phyloP scores from a whole-genome alignment of 805 yeast genomes.

The Isabelozyma heimii region DNA sequence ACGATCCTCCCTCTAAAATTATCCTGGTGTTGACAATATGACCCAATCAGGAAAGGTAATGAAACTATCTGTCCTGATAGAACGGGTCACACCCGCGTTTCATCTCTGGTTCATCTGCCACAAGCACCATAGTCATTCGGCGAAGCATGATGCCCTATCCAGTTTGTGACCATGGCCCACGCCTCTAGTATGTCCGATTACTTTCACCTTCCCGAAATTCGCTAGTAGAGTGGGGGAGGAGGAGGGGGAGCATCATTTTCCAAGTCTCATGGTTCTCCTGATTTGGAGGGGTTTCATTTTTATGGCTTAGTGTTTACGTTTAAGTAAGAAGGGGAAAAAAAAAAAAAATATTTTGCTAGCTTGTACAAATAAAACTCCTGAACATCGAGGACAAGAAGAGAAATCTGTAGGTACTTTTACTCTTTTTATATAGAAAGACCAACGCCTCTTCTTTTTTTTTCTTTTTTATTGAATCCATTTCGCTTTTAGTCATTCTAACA shows the following conservation, averaged over 20 bases:
- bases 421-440: background rate
- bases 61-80: background rate
- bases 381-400: background rate
- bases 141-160: background rate
- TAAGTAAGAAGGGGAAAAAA: background rate
- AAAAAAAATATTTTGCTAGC: background rate
- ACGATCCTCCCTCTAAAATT: background rate
- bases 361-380: background rate
- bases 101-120: background rate
- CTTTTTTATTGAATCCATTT: background rate
- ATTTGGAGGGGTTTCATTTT: background rate
- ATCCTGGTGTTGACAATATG: background rate
- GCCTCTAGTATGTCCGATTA: background rate
- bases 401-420: background rate
- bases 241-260: background rate
- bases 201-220: too few relatives aligned
- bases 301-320: background rate
- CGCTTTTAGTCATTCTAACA: background rate
- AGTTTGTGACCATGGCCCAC: background rate
- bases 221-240: too few relatives aligned
- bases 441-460: background rate
- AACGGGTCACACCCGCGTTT: background rate
- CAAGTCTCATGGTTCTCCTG: background rate
- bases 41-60: slow-evolving; percentile 1
- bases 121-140: too few relatives aligned